Evolutionary conservation across 192 early-diverging fungal genomes (phyloP).

Genomic region (Coemansia sp.): DNA sequence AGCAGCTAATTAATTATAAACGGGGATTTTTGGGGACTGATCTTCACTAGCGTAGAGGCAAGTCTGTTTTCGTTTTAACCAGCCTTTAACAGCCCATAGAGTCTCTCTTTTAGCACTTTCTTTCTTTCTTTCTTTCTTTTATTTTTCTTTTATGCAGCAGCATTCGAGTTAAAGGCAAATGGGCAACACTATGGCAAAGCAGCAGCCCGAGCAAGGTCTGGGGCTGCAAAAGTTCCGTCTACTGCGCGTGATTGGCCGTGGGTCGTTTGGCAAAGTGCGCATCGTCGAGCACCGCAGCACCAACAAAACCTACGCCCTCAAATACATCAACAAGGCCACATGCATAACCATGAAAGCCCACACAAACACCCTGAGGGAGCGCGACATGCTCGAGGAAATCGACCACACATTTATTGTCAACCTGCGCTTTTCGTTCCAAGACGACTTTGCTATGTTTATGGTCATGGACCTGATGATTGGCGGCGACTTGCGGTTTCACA

Average conservation of each 20-base stretch:
- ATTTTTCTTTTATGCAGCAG: neutral
- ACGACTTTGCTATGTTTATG: constrained; percentile 92
- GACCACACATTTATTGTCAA: constrained; percentile 85
- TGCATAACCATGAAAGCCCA: constrained; percentile 85
- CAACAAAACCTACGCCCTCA: constrained; percentile 83
- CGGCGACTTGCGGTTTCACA: constrained; percentile 89
- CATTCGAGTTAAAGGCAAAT: constrained; percentile 10
- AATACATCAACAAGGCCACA: constrained; percentile 95
- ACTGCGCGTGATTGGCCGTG: constrained; percentile 86
- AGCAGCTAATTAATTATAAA: neutral
- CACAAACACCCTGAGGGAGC: constrained; percentile 88
- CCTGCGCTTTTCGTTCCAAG: constrained; percentile 93
- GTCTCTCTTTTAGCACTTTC: neutral
- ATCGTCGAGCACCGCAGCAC: constrained; percentile 87
- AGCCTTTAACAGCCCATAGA: no score
- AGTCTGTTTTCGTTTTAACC: no score
- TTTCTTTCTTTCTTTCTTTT: neutral
- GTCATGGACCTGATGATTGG: constrained; percentile 93
- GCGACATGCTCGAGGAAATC: constrained; percentile 82
- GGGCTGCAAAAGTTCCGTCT: constrained; percentile 86
- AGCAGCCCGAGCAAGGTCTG: constrained; percentile 34
- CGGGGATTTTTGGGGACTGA: no score
- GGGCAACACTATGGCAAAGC: constrained; percentile 48
- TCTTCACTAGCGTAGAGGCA: no score
- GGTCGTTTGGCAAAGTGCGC: constrained; percentile 95